Evolutionary conservation across 306 rosid genomes (phyloP).

Genomic region (Mimosa pudica): DNA sequence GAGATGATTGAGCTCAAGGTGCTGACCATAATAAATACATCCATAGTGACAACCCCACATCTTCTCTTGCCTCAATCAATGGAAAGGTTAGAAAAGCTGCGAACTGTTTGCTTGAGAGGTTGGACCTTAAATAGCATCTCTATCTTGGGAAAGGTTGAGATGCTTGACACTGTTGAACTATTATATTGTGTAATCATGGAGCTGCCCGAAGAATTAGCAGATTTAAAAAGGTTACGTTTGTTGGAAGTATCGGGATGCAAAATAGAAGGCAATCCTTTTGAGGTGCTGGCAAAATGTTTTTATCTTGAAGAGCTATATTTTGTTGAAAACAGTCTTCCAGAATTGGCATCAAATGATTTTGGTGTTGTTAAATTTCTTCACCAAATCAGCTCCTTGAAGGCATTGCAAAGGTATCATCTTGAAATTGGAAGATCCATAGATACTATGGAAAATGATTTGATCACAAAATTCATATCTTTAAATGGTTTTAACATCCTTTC

Average conservation of each 20-base stretch:
- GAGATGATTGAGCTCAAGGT: not conserved
- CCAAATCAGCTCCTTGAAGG: not conserved
- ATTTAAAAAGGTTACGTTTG: not conserved
- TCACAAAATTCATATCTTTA: not conserved
- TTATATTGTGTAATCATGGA: not conserved
- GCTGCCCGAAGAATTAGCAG: not conserved
- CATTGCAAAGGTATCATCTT: not conserved
- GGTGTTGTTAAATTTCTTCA: not conserved
- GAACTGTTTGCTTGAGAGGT: not conserved
- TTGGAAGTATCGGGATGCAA: not conserved
- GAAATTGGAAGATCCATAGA: not conserved
- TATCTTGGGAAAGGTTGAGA: not conserved
- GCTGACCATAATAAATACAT: not conserved
- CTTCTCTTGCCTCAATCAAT: not conserved
- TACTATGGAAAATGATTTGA: not conserved
- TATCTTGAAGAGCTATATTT: conserved; percentile 10
- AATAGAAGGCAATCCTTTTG: not conserved
- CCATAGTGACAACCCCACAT: not conserved
- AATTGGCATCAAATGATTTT: not conserved
- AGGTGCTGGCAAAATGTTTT: not conserved
- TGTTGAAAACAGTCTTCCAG: not conserved
- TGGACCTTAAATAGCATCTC: not conserved
- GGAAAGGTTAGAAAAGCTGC: not conserved
- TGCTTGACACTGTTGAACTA: not conserved
- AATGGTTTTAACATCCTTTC: not conserved